Evolutionary conservation across 108 stramenopile genomes (phyloP), one percentile per base, ranked within the genome.

Genomic region (Discostella pseudostelligera): DNA sequence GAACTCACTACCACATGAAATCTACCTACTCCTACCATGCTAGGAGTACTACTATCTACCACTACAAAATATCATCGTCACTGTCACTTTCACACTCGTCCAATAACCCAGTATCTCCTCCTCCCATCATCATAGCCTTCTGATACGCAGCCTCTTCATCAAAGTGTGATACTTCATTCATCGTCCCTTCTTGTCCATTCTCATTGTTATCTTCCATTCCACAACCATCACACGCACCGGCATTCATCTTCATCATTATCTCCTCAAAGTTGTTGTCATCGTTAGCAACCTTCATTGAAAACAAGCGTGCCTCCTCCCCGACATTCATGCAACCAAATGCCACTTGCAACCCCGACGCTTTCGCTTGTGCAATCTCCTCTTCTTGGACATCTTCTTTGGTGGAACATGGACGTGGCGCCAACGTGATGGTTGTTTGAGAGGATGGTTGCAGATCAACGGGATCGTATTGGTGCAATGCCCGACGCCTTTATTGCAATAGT

Each of bases 381-480:
- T 39, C 35, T 25, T 57, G 37, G 13, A 49, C 36, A 48, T 65
- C 72, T 53, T 51, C 39, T 17, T 74, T 46, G 54, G 53, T 77
- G 29, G 39, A 13, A 14, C 60, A 59, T 0, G 76, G 56, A 19
- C 76, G 69, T 24, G 76, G 76, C n/a, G 57, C 65, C 16, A 77
- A 36, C 2, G 39, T 69, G 19, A 69, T 74, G 20, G 39, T 16
- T 4, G 8, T 62, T 46, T 57, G 20, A n/a, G 64, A 37, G 0
- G 63, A 32, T 32, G 32, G 32, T 46, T 29, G 43, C 21, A 93
- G 53, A 62, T 90, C 88, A 25, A 67, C 64, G 8, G 92, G 92
- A 67, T 93, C 92, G 61, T 83, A 93, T 20, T 78, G 70, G 62
- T 93, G 92, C 21, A 93, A 69, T n/a, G 85, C 80, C 35, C 82